Percentiles rank a stretch among this genome's conserved stretches.
Conservation (phyloP, 306 rosid genomes). For the Medicago arabica region DNA sequence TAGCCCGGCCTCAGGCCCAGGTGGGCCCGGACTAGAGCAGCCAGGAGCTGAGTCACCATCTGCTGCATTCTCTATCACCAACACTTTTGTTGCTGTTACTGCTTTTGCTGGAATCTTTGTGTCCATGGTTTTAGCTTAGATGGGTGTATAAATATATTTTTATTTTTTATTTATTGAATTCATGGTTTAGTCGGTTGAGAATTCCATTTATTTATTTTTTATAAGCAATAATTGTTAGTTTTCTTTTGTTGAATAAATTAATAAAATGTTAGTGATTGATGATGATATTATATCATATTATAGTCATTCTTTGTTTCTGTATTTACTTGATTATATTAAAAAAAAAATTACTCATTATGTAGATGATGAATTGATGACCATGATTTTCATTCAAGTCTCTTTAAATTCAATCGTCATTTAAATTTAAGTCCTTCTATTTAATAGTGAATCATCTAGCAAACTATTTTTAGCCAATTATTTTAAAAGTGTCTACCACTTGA, state of each 20-base stretch:
- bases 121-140: constrained; percentile 68
- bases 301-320: no score
- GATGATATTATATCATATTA: no score
- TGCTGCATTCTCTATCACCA: constrained; percentile 56
- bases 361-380: no score
- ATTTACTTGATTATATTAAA: no score
- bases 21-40: constrained; percentile 14
- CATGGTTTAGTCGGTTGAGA: background rate
- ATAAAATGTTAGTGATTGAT: no score
- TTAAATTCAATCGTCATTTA: no score
- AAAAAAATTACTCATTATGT: no score
- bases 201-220: background rate
- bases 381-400: no score
- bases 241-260: background rate
- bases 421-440: no score
- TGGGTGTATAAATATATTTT: constrained; percentile 4
- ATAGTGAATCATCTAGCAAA: no score
- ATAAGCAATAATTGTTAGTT: background rate
- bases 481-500: no score
- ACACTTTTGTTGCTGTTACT: constrained; percentile 55
- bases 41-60: constrained; percentile 40
- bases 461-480: no score
- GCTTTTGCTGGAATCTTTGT: constrained; percentile 72
- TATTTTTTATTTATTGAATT: constrained; percentile 30
- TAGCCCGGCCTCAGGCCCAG: constrained; percentile 22